Conservation (phyloP, 1,284 basidiomycete genomes). For the Sporisorium iseilematis-ciliati region DNA sequence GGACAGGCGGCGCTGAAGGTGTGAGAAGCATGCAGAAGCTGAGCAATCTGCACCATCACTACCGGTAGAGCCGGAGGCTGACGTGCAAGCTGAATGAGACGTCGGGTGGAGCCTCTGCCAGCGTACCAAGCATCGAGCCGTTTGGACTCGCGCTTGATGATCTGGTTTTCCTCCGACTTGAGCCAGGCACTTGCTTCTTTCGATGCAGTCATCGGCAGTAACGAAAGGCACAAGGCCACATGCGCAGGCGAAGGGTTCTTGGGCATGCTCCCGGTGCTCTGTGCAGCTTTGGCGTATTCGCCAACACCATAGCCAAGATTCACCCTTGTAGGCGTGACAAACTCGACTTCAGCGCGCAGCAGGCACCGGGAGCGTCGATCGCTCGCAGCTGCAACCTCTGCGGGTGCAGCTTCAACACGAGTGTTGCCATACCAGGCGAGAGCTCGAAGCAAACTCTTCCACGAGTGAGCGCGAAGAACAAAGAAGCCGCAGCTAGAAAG, state of each 20-base stretch:
- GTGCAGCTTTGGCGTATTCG: conserved; percentile 27
- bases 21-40: conserved; percentile 55
- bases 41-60: conserved; percentile 49
- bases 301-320: conserved; percentile 31
- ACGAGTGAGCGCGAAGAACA: conserved; percentile 52
- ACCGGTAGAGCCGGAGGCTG: conserved; percentile 48
- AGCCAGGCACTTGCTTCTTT: conserved; percentile 28
- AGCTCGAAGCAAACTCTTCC: conserved; percentile 58
- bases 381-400: conserved; percentile 44
- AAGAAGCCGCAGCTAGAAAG: conserved; percentile 29
- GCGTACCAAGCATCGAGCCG: conserved; percentile 53
- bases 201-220: conserved; percentile 20
- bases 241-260: conserved; percentile 44
- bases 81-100: conserved; percentile 48
- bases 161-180: conserved; percentile 33
- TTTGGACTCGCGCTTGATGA: conserved; percentile 45
- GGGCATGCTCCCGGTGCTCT: conserved; percentile 27
- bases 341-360: conserved; percentile 53
- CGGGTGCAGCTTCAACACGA: conserved; percentile 49
- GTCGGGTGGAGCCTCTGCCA: conserved; percentile 44
- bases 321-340: conserved; percentile 52
- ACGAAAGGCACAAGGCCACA: conserved; percentile 53
- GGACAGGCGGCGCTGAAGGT: conserved; percentile 58
- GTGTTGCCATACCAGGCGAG: conserved; percentile 63
- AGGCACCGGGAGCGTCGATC: conserved; percentile 18